Conservation (phyloP, 2,329 filamentous ascomycete species). For the Aureobasidium sp. region DNA sequence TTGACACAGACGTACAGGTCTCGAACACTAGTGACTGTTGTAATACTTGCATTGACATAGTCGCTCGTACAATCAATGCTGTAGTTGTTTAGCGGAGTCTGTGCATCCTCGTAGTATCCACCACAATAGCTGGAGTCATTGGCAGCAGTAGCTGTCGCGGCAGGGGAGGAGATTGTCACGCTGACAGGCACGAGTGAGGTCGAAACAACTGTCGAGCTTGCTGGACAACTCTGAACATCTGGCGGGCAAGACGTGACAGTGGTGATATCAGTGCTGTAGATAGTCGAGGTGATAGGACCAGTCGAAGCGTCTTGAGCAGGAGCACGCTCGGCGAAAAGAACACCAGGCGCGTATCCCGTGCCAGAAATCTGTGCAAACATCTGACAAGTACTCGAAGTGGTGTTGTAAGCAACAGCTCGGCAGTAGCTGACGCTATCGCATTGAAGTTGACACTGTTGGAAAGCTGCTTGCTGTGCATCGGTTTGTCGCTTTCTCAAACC, state of each 20-base stretch:
- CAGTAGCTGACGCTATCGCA: constrained; percentile 1
- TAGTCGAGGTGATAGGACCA: constrained; percentile 8
- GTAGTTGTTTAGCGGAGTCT: neutral
- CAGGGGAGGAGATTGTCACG: neutral
- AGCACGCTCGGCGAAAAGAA: constrained; percentile 8
- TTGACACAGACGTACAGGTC: neutral
- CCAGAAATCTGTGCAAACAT: constrained; percentile 6
- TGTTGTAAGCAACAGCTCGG: constrained; percentile 8
- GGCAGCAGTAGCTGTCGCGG: neutral
- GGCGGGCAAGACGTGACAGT: constrained; percentile 10
- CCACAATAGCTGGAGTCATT: neutral
- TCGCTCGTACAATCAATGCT: neutral
- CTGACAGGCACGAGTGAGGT: constrained; percentile 8
- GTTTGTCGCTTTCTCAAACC: neutral
- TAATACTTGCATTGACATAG: neutral
- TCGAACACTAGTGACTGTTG: neutral
- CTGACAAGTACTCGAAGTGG: neutral
- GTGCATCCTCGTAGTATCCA: neutral
- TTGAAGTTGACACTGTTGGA: constrained; percentile 9
- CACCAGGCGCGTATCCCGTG: neutral
- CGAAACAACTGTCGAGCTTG: constrained; percentile 9
- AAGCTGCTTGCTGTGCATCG: neutral
- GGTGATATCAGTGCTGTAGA: constrained; percentile 11
- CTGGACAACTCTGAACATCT: constrained; percentile 14
- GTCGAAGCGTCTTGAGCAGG: constrained; percentile 2